Conservation (phyloP, 805 yeast genomes). For the Yarrowia sp. region DNA sequence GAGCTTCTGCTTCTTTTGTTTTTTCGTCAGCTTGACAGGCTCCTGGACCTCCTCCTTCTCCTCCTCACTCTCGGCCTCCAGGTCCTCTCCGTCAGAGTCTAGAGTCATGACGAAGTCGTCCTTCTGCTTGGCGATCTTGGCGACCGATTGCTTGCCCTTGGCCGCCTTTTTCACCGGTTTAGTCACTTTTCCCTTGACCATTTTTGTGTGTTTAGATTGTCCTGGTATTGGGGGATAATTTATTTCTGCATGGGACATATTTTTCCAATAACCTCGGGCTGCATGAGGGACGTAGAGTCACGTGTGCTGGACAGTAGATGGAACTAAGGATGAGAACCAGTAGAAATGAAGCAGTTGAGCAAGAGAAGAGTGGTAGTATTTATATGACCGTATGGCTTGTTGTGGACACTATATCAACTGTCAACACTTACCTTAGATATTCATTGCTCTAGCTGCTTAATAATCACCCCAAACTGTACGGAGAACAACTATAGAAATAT, state of each 20-base stretch:
- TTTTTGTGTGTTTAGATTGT: neutral
- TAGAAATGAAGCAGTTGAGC: no score
- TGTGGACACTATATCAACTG: no score
- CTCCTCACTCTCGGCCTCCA: conserved; percentile 44
- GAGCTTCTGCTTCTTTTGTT: conserved; percentile 35
- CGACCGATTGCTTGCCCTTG: conserved; percentile 10
- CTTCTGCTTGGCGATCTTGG: conserved; percentile 15
- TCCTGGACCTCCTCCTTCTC: conserved; percentile 31
- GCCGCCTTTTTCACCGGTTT: conserved; percentile 6
- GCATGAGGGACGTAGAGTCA: neutral
- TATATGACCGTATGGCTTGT: no score
- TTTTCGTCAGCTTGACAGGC: conserved; percentile 29
- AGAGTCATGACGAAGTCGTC: conserved; percentile 73
- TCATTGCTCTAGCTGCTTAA: no score
- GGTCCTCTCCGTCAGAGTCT: conserved; percentile 74
- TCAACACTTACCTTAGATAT: no score
- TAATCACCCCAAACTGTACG: no score
- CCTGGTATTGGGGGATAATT: neutral
- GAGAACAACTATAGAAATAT: no score
- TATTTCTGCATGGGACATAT: conserved; percentile 23
- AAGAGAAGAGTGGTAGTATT: no score
- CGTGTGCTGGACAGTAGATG: neutral
- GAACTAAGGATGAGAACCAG: neutral
- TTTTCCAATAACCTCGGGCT: conserved; percentile 12
- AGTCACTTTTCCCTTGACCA: conserved; percentile 14